Conservation (phyloP, 768 basidiomycete species). For the Tulasnella sp. region DNA sequence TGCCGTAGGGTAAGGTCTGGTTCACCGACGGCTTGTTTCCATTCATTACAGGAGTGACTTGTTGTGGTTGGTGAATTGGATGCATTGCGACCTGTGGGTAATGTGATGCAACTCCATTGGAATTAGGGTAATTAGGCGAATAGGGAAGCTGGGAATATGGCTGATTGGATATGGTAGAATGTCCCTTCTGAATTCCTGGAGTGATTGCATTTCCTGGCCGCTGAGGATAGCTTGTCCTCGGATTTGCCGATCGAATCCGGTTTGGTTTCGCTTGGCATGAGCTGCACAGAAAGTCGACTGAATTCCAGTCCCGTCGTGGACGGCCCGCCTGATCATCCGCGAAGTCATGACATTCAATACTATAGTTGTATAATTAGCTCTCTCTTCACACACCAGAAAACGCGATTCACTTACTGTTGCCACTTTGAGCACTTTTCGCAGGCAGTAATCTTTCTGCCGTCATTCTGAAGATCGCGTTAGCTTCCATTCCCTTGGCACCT, state of each 20-base stretch:
- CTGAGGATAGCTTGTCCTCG: too few species aligned
- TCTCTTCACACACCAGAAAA: neutral
- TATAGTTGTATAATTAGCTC: neutral
- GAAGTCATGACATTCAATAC: slow-evolving; percentile 63
- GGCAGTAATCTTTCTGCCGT: slow-evolving; percentile 62
- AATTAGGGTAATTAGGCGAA: too few species aligned
- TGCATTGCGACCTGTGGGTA: too few species aligned
- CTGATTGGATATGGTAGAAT: too few species aligned
- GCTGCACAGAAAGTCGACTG: slow-evolving; percentile 68
- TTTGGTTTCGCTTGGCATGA: slow-evolving; percentile 32
- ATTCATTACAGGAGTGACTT: too few species aligned
- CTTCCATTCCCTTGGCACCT: slow-evolving; percentile 15
- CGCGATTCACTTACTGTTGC: slow-evolving; percentile 44
- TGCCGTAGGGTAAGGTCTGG: too few species aligned
- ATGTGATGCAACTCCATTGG: too few species aligned
- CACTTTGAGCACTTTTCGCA: slow-evolving; percentile 74
- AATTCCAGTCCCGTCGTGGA: slow-evolving; percentile 66
- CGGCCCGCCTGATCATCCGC: slow-evolving; percentile 52
- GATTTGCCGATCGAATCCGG: neutral
- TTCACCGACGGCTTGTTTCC: too few species aligned
- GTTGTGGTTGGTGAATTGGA: too few species aligned
- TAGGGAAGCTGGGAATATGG: too few species aligned
- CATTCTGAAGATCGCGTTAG: slow-evolving; percentile 41
- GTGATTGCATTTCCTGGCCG: too few species aligned
- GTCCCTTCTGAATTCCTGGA: too few species aligned